Percentiles rank a stretch among this genome's conserved stretches.
These are phyloP conservation scores for Staphylotrichum longicolle DNA, from an alignment of 495 filamentous ascomycete species.

Conservation along the genomic window DNA sequence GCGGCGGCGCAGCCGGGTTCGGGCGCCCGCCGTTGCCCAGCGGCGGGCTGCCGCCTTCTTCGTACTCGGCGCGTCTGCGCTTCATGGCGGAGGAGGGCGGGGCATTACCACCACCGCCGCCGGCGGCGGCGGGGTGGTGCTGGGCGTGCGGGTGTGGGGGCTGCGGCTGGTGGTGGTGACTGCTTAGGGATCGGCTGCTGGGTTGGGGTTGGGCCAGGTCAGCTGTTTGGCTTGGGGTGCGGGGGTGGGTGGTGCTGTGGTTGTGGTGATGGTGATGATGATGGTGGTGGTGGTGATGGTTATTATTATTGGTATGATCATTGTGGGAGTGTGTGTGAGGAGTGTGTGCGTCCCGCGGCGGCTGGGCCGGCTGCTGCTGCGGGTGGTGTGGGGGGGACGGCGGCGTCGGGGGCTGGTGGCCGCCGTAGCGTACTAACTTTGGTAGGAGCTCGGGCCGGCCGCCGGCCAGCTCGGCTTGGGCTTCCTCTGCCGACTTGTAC, in stretches of 20 bases:
- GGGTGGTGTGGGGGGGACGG: conserved; percentile 68
- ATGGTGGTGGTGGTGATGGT: conserved; percentile 6
- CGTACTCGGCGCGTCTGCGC: conserved; percentile 84
- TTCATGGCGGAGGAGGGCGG: conserved; percentile 36
- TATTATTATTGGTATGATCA: conserved; percentile 8
- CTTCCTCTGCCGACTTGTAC: conserved; percentile 94
- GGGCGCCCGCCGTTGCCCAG: conserved; percentile 56
- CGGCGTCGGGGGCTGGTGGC: conserved; percentile 85
- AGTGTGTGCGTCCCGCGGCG: neutral
- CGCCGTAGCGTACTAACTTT: conserved; percentile 90
- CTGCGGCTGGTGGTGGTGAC: conserved; percentile 2
- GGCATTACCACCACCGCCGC: neutral
- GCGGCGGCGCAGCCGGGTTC: conserved; percentile 5
- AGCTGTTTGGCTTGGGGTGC: neutral
- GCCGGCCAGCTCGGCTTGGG: conserved; percentile 81
- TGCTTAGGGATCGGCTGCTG: too few species aligned
- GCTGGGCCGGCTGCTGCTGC: conserved; percentile 41
- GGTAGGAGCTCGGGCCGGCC: conserved; percentile 89
- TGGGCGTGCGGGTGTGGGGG: conserved; percentile 9
- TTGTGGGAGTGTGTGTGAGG: neutral
- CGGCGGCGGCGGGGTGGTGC: conserved; percentile 1
- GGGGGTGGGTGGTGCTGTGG: neutral
- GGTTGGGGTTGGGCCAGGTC: neutral
- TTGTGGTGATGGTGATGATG: neutral
- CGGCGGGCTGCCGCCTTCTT: conserved; percentile 79